phyloP scores from a whole-genome alignment of 2,329 filamentous ascomycete species.

The Microdochium bolleyi region DNA sequence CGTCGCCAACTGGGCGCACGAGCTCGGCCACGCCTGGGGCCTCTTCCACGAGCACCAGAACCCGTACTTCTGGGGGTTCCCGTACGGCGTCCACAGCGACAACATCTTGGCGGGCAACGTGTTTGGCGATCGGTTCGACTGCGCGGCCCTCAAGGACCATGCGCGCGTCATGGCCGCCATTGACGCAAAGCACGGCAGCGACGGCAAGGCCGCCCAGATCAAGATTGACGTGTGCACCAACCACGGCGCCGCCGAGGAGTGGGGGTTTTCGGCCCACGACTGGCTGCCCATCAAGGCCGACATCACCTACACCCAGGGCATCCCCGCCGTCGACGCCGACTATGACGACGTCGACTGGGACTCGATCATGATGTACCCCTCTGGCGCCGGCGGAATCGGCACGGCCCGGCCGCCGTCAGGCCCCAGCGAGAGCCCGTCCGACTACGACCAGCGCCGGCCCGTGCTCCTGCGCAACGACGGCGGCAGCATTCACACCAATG shows the following conservation, averaged over 20 bases:
- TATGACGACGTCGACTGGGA: conserved; percentile 5
- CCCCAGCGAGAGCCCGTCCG: neutral
- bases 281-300: conserved; percentile 2
- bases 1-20: conserved; percentile 14
- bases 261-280: conserved; percentile 3
- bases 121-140: conserved; percentile 1
- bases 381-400: conserved; percentile 5
- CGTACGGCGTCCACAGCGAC: neutral
- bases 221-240: conserved; percentile 1
- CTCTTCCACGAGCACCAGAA: conserved; percentile 19
- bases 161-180: neutral
- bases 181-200: neutral
- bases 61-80: conserved; percentile 10
- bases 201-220: neutral
- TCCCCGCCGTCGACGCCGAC: neutral
- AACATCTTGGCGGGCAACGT: neutral
- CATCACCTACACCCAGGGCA: too few species aligned
- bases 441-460: neutral
- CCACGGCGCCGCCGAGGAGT: neutral
- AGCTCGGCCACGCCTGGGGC: conserved; percentile 18
- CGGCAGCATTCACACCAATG: neutral
- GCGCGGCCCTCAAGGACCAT: conserved; percentile 6
- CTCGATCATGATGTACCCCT: conserved; percentile 14
- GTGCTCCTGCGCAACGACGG: conserved; percentile 1
- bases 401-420: neutral